phyloP scores from a whole-genome alignment of 73 alveolate genomes.

The Tetrahymena thermophila region DNA sequence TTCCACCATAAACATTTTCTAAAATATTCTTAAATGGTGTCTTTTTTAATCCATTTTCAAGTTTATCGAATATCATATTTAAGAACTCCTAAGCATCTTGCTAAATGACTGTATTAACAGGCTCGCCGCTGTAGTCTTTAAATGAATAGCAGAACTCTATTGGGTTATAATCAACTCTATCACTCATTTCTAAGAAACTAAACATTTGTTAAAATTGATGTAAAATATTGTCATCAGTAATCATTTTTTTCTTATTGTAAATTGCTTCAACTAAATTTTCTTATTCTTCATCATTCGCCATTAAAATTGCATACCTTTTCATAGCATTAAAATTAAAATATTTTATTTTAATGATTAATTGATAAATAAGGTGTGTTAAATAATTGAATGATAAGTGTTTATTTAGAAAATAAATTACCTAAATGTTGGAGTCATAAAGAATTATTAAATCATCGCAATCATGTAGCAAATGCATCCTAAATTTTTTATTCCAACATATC shows the following conservation, averaged over 20 bases:
- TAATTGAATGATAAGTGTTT: too few relatives aligned
- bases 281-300: slow-evolving; percentile 67
- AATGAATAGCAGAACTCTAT: slow-evolving; percentile 83
- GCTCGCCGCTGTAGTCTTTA: slow-evolving; percentile 94
- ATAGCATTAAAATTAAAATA: background rate
- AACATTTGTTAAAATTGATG: slow-evolving; percentile 90
- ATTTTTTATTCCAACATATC: slow-evolving; percentile 76
- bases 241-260: slow-evolving; percentile 43
- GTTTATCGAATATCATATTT: slow-evolving; percentile 87
- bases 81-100: slow-evolving; percentile 96
- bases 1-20: slow-evolving; percentile 93
- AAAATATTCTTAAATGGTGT: slow-evolving; percentile 79
- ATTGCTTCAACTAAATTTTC: slow-evolving; percentile 24
- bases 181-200: slow-evolving; percentile 84
- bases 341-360: too few relatives aligned
- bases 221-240: slow-evolving; percentile 84
- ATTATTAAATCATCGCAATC: slow-evolving; percentile 94
- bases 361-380: too few relatives aligned
- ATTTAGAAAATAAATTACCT: background rate
- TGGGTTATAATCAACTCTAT: slow-evolving; percentile 90
- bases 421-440: slow-evolving; percentile 89
- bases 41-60: slow-evolving; percentile 82
- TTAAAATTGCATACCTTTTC: slow-evolving; percentile 81
- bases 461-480: slow-evolving; percentile 92
- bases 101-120: slow-evolving; percentile 89